Conservation (phyloP, 208 protist species). For the Trypanosoma lewisi region DNA sequence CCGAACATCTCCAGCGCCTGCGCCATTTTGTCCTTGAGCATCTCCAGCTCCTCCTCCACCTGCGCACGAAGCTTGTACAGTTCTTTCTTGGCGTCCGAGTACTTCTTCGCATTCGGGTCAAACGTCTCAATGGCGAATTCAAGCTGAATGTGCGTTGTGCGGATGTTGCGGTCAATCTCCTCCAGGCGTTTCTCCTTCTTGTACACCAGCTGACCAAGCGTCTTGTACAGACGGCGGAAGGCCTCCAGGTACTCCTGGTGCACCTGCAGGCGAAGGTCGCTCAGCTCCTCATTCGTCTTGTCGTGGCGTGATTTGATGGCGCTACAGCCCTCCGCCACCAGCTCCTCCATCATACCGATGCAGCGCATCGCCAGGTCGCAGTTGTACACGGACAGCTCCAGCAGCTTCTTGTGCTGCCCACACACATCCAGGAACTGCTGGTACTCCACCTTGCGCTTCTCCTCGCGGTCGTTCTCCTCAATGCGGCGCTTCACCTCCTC, state of each 20-base stretch:
- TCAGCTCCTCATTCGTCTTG: slow-evolving; percentile 63
- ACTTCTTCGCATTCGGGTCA: slow-evolving; percentile 70
- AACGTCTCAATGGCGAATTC: slow-evolving; percentile 80
- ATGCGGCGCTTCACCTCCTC: slow-evolving; percentile 85
- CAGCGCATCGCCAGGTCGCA: slow-evolving; percentile 67
- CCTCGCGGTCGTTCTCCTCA: slow-evolving; percentile 81
- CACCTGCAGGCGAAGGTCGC: slow-evolving; percentile 58
- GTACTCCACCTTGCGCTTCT: slow-evolving; percentile 81
- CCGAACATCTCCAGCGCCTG: slow-evolving; percentile 68
- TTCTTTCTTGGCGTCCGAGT: slow-evolving; percentile 65
- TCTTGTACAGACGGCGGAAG: slow-evolving; percentile 76
- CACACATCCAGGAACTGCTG: slow-evolving; percentile 84
- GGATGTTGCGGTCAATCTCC: slow-evolving; percentile 81
- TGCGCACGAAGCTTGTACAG: slow-evolving; percentile 72
- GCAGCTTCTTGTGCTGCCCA: slow-evolving; percentile 72
- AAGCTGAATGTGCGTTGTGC: slow-evolving; percentile 21
- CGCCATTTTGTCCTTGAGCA: slow-evolving; percentile 45
- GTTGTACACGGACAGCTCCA: slow-evolving; percentile 83
- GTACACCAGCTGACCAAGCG: slow-evolving; percentile 69
- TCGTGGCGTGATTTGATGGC: slow-evolving; percentile 74
- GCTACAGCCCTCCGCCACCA: slow-evolving; percentile 65
- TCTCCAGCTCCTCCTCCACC: slow-evolving; percentile 55
- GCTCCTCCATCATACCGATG: slow-evolving; percentile 71
- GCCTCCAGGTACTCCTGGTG: slow-evolving; percentile 71
- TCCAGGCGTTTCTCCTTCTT: slow-evolving; percentile 76